Percentiles rank a stretch among this genome's conserved stretches.
Evolutionary conservation across 116 monocot genomes (phyloP).

Genomic region (Papilionanthe hybrid): DNA sequence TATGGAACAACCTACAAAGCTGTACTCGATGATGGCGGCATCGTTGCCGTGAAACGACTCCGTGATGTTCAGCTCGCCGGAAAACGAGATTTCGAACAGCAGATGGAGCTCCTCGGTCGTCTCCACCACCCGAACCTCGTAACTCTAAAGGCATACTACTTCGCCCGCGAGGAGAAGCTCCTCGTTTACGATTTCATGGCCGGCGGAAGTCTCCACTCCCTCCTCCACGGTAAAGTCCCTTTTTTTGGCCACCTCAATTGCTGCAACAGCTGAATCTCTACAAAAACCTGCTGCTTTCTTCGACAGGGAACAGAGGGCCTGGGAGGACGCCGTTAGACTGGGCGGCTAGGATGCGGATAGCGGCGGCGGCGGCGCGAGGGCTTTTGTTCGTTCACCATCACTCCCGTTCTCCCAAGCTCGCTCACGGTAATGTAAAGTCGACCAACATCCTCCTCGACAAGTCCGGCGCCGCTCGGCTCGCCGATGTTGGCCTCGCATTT

Average conservation of each 20-base stretch:
- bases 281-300: neutral
- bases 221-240: slow-evolving; percentile 57
- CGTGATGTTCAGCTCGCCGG: slow-evolving; percentile 33
- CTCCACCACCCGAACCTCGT: slow-evolving; percentile 69
- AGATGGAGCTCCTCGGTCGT: slow-evolving; percentile 57
- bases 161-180: slow-evolving; percentile 83
- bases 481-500: slow-evolving; percentile 51
- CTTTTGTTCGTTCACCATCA: slow-evolving; percentile 69
- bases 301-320: slow-evolving; percentile 74
- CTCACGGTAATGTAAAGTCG: slow-evolving; percentile 80
- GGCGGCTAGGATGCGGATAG: slow-evolving; percentile 57
- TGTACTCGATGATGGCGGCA: slow-evolving; percentile 62
- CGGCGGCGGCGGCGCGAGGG: slow-evolving; percentile 50
- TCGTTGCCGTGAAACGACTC: slow-evolving; percentile 80
- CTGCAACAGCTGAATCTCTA: neutral
- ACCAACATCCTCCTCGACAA: slow-evolving; percentile 82
- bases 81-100: slow-evolving; percentile 67
- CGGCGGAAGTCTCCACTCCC: slow-evolving; percentile 70
- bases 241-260: neutral
- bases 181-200: slow-evolving; percentile 93
- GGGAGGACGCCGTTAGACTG: slow-evolving; percentile 79
- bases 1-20: slow-evolving; percentile 90
- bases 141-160: slow-evolving; percentile 69
- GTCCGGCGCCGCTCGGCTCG: slow-evolving; percentile 44
- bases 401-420: slow-evolving; percentile 36